phyloP scores from a whole-genome alignment of 805 yeast species.

The Alloascoidea hylecoeti region DNA sequence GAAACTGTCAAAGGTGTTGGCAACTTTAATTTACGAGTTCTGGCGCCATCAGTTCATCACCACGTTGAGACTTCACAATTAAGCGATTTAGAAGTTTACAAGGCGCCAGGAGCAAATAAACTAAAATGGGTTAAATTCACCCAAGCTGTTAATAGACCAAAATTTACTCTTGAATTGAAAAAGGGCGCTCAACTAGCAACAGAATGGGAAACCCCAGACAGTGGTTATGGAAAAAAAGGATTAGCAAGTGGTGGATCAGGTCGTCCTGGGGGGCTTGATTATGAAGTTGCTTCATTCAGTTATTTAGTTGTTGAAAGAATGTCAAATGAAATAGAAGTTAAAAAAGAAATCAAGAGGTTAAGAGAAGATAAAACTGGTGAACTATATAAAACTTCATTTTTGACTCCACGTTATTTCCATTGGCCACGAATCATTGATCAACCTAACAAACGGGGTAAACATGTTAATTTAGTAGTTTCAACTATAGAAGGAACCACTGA shows the following conservation, averaged over 20 bases:
- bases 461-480: conserved; percentile 69
- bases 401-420: conserved; percentile 13
- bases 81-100: conserved; percentile 55
- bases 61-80: conserved; percentile 75
- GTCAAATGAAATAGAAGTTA: conserved; percentile 19
- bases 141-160: conserved; percentile 64
- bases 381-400: not conserved
- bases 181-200: conserved; percentile 65
- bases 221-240: conserved; percentile 37
- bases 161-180: conserved; percentile 69
- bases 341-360: conserved; percentile 3
- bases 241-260: conserved; percentile 56
- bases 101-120: conserved; percentile 35
- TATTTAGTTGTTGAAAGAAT: conserved; percentile 61
- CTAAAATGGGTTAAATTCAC: conserved; percentile 66
- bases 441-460: conserved; percentile 72
- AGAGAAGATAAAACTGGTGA: not conserved
- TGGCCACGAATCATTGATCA: conserved; percentile 63
- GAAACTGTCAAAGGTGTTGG: conserved; percentile 18
- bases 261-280: conserved; percentile 54
- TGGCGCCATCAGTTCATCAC: conserved; percentile 92
- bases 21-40: conserved; percentile 42
- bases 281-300: conserved; percentile 59
- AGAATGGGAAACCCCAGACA: conserved; percentile 46
- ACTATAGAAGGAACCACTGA: conserved; percentile 70